A percentile compares a stretch with the other conserved stretches of the same genome.
phyloP scores from a whole-genome alignment of 2,329 filamentous ascomycete genomes.

The Phaeoacremonium minimum region DNA sequence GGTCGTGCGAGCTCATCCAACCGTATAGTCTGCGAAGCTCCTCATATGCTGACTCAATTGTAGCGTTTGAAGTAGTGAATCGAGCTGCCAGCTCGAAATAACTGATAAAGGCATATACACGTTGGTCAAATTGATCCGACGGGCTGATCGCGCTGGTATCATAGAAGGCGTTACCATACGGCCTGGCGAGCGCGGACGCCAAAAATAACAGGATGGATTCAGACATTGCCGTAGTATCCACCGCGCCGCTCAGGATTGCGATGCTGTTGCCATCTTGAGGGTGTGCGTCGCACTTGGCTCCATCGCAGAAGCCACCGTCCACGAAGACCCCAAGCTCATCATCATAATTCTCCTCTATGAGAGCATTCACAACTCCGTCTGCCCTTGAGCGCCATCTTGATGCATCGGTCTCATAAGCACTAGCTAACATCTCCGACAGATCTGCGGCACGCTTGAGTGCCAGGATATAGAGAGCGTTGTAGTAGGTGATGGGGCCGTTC shows the following conservation, averaged over 20 bases:
- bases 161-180: constrained; percentile 49
- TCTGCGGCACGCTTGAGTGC: constrained; percentile 38
- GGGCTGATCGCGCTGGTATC: constrained; percentile 34
- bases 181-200: constrained; percentile 22
- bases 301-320: constrained; percentile 30
- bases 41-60: constrained; percentile 32
- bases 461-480: constrained; percentile 45
- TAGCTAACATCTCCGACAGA: constrained; percentile 31
- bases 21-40: constrained; percentile 42
- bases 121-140: constrained; percentile 28
- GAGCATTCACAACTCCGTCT: constrained; percentile 22
- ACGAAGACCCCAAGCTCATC: constrained; percentile 35
- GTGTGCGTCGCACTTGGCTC: constrained; percentile 28
- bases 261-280: constrained; percentile 48
- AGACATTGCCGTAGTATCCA: constrained; percentile 15
- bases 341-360: constrained; percentile 37
- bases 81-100: constrained; percentile 49
- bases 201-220: constrained; percentile 34
- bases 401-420: constrained; percentile 24
- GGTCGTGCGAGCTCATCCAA: constrained; percentile 44
- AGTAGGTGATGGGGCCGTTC: constrained; percentile 43
- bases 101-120: constrained; percentile 48
- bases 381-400: constrained; percentile 33
- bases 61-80: constrained; percentile 27
- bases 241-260: constrained; percentile 32